These are phyloP conservation scores for Penicillium maclennaniae DNA, from an alignment of 495 filamentous ascomycete genomes.

Conservation along the genomic window DNA sequence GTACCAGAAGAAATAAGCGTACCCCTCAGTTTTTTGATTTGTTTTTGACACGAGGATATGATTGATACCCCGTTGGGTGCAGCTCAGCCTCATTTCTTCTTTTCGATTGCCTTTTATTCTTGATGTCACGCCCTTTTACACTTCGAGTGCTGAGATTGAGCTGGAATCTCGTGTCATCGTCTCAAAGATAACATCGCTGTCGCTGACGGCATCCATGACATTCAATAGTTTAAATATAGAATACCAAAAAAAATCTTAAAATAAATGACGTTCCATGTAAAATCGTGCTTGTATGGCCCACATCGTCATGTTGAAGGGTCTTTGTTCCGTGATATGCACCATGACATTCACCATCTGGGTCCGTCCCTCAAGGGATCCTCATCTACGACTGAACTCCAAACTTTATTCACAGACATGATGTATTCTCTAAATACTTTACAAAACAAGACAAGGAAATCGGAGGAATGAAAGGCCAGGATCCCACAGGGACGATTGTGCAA, in stretches of 20 bases:
- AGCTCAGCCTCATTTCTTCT: conserved; percentile 9
- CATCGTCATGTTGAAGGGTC: not conserved
- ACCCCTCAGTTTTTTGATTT: not conserved
- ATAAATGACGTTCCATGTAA: not conserved
- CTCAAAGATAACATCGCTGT: conserved; percentile 3
- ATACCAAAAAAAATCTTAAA: conserved; percentile 15
- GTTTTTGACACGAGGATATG: conserved; percentile 3
- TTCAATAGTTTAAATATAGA: not conserved
- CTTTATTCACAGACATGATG: not conserved
- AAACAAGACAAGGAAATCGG: conserved; percentile 15
- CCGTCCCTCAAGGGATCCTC: too few relatives aligned
- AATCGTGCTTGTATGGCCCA: not conserved
- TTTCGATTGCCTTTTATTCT: conserved; percentile 1
- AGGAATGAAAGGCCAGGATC: conserved; percentile 14
- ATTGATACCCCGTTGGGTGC: conserved; percentile 3
- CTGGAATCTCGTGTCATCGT: conserved; percentile 4
- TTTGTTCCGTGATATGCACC: not conserved
- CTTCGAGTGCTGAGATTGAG: conserved; percentile 1
- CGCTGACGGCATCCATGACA: conserved; percentile 2
- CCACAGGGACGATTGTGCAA: conserved; percentile 16
- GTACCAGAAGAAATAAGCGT: conserved; percentile 35
- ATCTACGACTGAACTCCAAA: not conserved
- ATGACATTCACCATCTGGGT: too few relatives aligned
- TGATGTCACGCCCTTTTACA: conserved; percentile 7
- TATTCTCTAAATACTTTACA: conserved; percentile 21